Base-by-base conservation (phyloP, 352 stramenopile species). In the Phytophthora fragariaefolia region DNA sequence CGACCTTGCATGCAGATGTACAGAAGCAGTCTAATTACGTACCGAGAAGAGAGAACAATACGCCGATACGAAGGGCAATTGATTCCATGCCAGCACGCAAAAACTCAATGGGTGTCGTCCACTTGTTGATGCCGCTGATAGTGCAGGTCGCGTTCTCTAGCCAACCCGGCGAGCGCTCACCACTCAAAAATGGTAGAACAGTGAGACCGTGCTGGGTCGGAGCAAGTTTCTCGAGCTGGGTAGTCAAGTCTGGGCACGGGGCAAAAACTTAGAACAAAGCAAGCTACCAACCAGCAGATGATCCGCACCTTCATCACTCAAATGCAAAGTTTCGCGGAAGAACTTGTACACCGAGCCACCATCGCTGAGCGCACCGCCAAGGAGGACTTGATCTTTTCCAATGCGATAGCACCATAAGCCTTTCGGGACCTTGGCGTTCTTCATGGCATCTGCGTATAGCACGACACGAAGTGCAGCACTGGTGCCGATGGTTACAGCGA, bases 351-450 rank as follows among this genome's bases (percentile, higher is more conserved):
- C 78, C n/a, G 91, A 98, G n/a, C 95, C 96, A n/a, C 96, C 96
- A 75, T 99, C 96, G 30, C 94, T 98, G n/a, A 99, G 75, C 0
- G 96, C 96, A 23, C 95, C 96, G n/a, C 96, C 96, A 0, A 99
- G 69, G 58, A 99, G 66, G 50, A 98, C 64, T 20, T 90, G 80
- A 32, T 92, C 69, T 20, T 81, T 76, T 51, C 95, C 75, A 36
- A 98, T 89, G 32, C 94, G 88, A 71, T 98, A 99, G 74, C 94
- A 98, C 86, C 96, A 99, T 15, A 99, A 74, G 4, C 96, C 96
- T 26, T 85, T 86, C 9, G 92, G 91, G 30, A 98, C 90, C 52
- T 87, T 90, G 7, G 74, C 59, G 24, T 80, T 61, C 6, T 71
- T 75, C 69, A 95, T 85, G 22, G 58, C 52, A 10, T 76, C 60